Conservation (phyloP, 1,139 yeast genomes). For the Pichia sp. region DNA sequence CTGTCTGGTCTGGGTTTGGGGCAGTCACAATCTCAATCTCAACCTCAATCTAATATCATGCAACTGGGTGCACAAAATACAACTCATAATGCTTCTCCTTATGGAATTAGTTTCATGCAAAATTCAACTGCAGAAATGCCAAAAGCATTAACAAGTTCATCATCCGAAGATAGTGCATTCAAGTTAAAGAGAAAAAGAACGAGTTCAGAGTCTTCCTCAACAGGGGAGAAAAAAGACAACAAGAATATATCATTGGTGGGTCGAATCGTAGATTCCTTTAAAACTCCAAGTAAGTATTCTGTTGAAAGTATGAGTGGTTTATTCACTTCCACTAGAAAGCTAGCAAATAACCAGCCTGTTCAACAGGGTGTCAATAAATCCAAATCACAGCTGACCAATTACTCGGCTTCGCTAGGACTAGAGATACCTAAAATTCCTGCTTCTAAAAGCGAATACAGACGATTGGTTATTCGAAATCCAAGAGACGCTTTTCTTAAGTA, state of each 20-base stretch:
- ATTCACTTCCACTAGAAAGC: slow-evolving; percentile 24
- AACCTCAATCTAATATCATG: background rate
- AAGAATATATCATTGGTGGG: slow-evolving; percentile 22
- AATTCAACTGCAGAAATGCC: slow-evolving; percentile 27
- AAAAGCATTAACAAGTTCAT: slow-evolving; percentile 24
- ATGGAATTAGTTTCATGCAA: slow-evolving; percentile 22
- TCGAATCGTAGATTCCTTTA: slow-evolving; percentile 24
- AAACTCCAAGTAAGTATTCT: slow-evolving; percentile 20
- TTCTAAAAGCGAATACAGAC: slow-evolving; percentile 21
- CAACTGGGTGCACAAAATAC: slow-evolving; percentile 14
- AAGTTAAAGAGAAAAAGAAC: slow-evolving; percentile 27
- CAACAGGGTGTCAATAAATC: background rate
- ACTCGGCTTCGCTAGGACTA: slow-evolving; percentile 4
- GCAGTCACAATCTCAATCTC: slow-evolving; percentile 23
- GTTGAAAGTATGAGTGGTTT: slow-evolving; percentile 29
- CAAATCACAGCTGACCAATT: background rate
- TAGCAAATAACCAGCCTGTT: background rate
- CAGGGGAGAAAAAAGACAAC: slow-evolving; percentile 2
- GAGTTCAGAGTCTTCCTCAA: slow-evolving; percentile 13
- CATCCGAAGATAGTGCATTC: slow-evolving; percentile 8
- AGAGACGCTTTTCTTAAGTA: slow-evolving; percentile 24
- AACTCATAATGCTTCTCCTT: slow-evolving; percentile 18
- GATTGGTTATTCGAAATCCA: slow-evolving; percentile 24
- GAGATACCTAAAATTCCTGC: slow-evolving; percentile 12
- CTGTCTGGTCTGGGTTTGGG: slow-evolving; percentile 6